Evolutionary conservation across 768 basidiomycete species (phyloP).

Genomic region (Mycena leptocephala): DNA sequence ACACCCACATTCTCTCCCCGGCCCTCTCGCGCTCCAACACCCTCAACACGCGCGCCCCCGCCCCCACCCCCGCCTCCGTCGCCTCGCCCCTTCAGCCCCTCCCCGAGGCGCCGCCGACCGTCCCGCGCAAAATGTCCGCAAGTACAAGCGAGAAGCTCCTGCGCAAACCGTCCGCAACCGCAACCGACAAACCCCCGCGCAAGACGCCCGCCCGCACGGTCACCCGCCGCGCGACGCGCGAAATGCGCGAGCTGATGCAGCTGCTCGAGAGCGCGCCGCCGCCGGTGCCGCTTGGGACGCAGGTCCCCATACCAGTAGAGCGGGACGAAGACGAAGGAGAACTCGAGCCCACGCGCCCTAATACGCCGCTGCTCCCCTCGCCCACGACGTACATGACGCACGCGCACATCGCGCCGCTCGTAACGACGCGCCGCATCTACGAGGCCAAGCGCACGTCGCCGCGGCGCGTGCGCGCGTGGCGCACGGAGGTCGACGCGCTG

Average conservation of each 20-base stretch:
- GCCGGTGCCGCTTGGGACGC: no score
- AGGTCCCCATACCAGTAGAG: neutral
- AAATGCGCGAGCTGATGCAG: conserved; percentile 19
- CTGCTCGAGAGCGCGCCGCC: neutral
- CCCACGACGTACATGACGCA: neutral
- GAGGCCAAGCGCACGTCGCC: conserved; percentile 30
- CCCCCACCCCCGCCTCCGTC: neutral
- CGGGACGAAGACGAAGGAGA: neutral
- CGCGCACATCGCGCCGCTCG: conserved; percentile 11
- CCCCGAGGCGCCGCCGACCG: no score
- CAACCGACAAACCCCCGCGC: neutral
- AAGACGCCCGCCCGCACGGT: neutral
- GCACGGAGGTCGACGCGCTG: conserved; percentile 25
- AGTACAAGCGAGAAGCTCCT: no score
- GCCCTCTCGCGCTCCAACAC: conserved; percentile 10
- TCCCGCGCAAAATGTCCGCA: no score
- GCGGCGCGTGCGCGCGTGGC: conserved; percentile 16
- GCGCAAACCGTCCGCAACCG: neutral
- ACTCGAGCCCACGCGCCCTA: conserved; percentile 13
- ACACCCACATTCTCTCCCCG: neutral
- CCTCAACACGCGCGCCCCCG: no score
- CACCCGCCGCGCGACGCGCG: conserved; percentile 14
- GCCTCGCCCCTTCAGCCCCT: no score
- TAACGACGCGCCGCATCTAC: conserved; percentile 35
- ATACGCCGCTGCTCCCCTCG: neutral